These are phyloP conservation scores for Rhizomucor miehei DNA, from an alignment of 371 early-diverging fungal species.

Conservation along the genomic window DNA sequence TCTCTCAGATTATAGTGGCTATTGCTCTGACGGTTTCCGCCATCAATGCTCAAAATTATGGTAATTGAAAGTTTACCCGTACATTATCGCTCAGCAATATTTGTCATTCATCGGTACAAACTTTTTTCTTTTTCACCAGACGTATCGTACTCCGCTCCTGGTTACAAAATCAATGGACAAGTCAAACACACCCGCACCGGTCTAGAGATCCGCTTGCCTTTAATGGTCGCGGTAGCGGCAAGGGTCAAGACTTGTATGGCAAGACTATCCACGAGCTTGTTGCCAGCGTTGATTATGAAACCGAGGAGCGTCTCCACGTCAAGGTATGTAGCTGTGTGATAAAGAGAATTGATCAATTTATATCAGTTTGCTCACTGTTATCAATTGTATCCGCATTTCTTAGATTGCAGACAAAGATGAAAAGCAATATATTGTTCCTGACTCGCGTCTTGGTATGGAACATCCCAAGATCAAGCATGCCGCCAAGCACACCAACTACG, in stretches of 20 bases:
- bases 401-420: conserved; percentile 46
- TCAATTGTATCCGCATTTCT: not conserved
- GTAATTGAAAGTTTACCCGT: not conserved
- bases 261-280: conserved; percentile 38
- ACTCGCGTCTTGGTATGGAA: conserved; percentile 36
- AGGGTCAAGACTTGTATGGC: conserved; percentile 28
- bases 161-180: conserved; percentile 28
- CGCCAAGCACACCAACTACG: conserved; percentile 28
- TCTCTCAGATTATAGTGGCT: conserved; percentile 1
- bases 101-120: not conserved
- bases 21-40: not conserved
- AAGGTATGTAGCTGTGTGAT: conserved; percentile 34
- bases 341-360: not conserved
- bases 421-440: conserved; percentile 56
- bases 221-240: conserved; percentile 1
- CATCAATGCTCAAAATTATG: conserved; percentile 1
- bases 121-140: conserved; percentile 1
- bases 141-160: conserved; percentile 21
- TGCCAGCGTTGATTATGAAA: conserved; percentile 50
- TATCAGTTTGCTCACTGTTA: not conserved
- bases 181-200: conserved; percentile 26
- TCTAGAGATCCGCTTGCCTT: conserved; percentile 27
- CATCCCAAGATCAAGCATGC: conserved; percentile 12
- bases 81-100: too few relatives aligned
- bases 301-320: conserved; percentile 48